These are phyloP conservation scores for Camellia oleifera DNA, from an alignment of 179 eudicot genomes.

Conservation along the genomic window DNA sequence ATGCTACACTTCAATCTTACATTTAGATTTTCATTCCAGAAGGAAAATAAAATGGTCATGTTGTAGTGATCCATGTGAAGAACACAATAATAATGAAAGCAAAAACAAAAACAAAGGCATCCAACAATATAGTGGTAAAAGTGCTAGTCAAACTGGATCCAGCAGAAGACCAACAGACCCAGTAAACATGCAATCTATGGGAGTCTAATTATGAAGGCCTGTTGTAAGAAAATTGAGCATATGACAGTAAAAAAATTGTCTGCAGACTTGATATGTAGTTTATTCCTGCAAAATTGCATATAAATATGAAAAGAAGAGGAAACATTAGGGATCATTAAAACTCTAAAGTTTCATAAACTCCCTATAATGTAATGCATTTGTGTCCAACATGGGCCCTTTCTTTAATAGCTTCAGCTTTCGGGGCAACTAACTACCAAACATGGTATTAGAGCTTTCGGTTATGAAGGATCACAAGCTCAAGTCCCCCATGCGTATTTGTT, in stretches of 20 bases:
- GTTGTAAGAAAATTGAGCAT: not conserved
- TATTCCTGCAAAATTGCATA: not conserved
- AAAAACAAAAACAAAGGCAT: not conserved
- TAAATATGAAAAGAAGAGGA: not conserved
- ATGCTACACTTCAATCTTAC: not conserved
- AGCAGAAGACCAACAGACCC: constrained; percentile 4
- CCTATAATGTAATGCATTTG: not conserved
- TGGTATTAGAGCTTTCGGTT: not conserved
- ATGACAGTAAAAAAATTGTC: not conserved
- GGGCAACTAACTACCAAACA: not conserved
- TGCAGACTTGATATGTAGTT: not conserved
- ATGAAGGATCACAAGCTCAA: not conserved
- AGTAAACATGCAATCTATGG: not conserved
- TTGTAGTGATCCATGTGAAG: not conserved
- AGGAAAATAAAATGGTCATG: not conserved
- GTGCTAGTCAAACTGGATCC: not conserved
- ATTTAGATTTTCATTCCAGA: not conserved
- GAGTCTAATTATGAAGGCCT: not conserved
- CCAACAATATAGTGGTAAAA: not conserved
- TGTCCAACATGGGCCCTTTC: not conserved
- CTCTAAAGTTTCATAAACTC: not conserved
- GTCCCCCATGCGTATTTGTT: not conserved
- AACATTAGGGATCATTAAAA: not conserved
- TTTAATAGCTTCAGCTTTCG: not conserved
- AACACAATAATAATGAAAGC: not conserved